Evolutionary conservation across 2,329 filamentous ascomycete species (phyloP).

Genomic region (Davidsoniella virescens): DNA sequence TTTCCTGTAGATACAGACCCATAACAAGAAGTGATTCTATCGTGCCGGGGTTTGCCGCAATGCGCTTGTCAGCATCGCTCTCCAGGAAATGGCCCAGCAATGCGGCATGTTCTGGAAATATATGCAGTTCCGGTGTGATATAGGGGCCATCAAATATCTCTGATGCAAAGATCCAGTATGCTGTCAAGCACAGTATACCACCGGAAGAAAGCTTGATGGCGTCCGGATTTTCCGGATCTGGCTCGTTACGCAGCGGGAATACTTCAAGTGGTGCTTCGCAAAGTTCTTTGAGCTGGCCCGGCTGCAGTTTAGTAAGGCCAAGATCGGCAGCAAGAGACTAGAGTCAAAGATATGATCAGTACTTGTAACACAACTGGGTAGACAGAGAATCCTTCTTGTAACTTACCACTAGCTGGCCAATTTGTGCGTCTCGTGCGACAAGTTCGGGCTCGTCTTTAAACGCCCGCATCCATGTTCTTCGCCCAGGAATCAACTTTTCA

Average conservation of each 20-base stretch:
- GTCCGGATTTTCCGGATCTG: constrained; percentile 30
- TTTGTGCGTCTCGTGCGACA: constrained; percentile 44
- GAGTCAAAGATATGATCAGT: constrained; percentile 2
- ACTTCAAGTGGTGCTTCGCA: constrained; percentile 25
- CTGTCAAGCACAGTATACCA: constrained; percentile 41
- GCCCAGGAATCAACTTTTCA: constrained; percentile 43
- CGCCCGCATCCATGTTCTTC: constrained; percentile 42
- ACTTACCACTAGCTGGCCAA: constrained; percentile 56
- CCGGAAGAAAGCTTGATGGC: constrained; percentile 42
- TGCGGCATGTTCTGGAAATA: constrained; percentile 43
- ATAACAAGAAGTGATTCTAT: constrained; percentile 44
- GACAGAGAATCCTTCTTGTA: neutral
- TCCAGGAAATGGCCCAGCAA: constrained; percentile 38
- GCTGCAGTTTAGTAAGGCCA: constrained; percentile 32
- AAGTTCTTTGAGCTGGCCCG: constrained; percentile 30
- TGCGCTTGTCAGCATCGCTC: constrained; percentile 31
- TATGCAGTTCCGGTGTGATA: constrained; percentile 33
- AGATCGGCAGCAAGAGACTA: constrained; percentile 49
- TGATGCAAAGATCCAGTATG: constrained; percentile 46
- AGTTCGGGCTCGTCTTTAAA: constrained; percentile 49
- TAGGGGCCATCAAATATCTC: constrained; percentile 43
- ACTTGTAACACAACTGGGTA: neutral
- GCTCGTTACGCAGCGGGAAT: constrained; percentile 30
- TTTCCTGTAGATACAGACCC: constrained; percentile 41
- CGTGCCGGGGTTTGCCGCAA: constrained; percentile 35